Conservation (phyloP, 441 rosid species). For the Populus hybrid region DNA sequence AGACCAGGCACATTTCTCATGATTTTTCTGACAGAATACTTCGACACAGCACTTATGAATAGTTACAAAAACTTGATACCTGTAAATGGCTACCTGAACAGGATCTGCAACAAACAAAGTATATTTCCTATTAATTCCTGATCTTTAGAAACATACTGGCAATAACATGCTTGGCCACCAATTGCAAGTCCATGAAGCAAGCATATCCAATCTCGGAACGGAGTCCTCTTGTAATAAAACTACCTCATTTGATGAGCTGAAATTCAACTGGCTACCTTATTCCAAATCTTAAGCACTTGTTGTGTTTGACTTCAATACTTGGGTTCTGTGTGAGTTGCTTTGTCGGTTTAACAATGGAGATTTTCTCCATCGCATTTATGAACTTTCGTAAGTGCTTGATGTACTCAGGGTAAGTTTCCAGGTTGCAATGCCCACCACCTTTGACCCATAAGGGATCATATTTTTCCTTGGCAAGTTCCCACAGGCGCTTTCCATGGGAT, state of each 20-base stretch:
- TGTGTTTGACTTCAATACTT: constrained; percentile 60
- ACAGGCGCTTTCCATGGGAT: constrained; percentile 75
- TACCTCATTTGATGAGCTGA: constrained; percentile 13
- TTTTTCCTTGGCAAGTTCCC: constrained; percentile 67
- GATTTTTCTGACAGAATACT: not conserved
- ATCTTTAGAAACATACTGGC: constrained; percentile 14
- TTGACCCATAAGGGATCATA: constrained; percentile 82
- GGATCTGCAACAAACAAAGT: constrained; percentile 20
- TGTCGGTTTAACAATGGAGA: constrained; percentile 35
- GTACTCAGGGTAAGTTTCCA: constrained; percentile 65
- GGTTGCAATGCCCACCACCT: constrained; percentile 74
- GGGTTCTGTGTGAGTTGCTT: constrained; percentile 48
- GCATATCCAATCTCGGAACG: constrained; percentile 6
- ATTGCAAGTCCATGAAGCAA: constrained; percentile 13
- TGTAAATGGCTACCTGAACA: not conserved
- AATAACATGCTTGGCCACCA: constrained; percentile 7
- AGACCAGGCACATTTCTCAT: constrained; percentile 17
- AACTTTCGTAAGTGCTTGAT: constrained; percentile 60
- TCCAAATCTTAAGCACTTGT: constrained; percentile 76
- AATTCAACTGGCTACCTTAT: constrained; percentile 32
- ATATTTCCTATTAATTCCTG: constrained; percentile 20
- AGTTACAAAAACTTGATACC: constrained; percentile 5
- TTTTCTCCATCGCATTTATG: constrained; percentile 63
- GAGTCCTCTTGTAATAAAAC: constrained; percentile 11
- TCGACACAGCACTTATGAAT: not conserved